Evolutionary conservation across 2,329 filamentous ascomycete genomes (phyloP).

Genomic region (Ophiocordyceps robertsii): DNA sequence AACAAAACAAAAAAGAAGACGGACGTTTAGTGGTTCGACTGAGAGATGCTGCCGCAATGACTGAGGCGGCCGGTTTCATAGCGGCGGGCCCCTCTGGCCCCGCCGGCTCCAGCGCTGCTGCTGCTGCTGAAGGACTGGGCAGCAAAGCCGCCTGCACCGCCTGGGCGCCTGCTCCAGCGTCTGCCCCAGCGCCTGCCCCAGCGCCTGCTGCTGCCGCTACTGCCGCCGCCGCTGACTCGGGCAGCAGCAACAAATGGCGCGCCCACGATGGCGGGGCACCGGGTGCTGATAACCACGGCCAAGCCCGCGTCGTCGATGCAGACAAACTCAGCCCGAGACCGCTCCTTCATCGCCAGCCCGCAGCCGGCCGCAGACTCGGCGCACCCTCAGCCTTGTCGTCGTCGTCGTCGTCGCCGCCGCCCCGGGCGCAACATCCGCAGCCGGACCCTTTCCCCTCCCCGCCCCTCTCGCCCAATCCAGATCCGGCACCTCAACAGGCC

Average conservation of each 20-base stretch:
- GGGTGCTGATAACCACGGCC: background rate
- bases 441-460: conserved; percentile 4
- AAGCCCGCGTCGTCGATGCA: background rate
- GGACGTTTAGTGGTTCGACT: background rate
- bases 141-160: background rate
- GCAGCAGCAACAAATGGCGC: background rate
- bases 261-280: background rate
- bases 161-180: background rate
- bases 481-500: conserved; percentile 9
- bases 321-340: no score
- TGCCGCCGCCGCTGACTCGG: conserved; percentile 1
- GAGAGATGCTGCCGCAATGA: conserved; percentile 8
- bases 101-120: conserved; percentile 4
- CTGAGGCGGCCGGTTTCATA: conserved; percentile 14
- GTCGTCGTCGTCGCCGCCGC: no score
- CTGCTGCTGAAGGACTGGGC: background rate
- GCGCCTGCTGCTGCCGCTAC: conserved; percentile 3
- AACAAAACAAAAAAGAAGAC: background rate
- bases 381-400: no score
- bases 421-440: background rate
- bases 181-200: background rate
- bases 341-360: no score
- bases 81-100: conserved; percentile 12
- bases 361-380: no score
- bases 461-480: conserved; percentile 11